Conservation (phyloP, 208 protist genomes). For the Trypanosoma lewisi region DNA sequence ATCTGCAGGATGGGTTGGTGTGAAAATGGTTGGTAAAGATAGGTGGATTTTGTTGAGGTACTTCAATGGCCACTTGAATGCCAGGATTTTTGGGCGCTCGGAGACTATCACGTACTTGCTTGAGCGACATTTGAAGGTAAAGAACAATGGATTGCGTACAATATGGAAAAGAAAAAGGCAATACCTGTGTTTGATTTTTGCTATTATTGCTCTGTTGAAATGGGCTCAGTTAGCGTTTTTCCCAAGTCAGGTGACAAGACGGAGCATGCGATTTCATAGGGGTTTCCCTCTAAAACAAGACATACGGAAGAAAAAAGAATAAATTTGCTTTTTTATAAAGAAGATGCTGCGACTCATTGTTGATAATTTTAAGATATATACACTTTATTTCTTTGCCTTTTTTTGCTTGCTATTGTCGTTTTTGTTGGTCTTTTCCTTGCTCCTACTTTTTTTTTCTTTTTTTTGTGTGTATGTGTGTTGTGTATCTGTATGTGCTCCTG, state of each 20-base stretch:
- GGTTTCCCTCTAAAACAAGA: not conserved
- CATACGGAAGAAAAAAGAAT: conserved; percentile 4
- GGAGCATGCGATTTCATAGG: not conserved
- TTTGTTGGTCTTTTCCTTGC: not conserved
- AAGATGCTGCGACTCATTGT: not conserved
- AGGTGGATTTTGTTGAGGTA: conserved; percentile 16
- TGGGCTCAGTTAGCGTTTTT: conserved; percentile 27
- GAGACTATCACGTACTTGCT: conserved; percentile 1
- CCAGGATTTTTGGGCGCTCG: conserved; percentile 2
- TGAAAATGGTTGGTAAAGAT: not conserved
- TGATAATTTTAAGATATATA: not conserved
- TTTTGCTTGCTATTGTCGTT: not conserved
- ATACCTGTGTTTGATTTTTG: conserved; percentile 51
- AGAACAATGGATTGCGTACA: not conserved
- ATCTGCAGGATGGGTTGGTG: conserved; percentile 6
- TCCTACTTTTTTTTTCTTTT: too few relatives aligned
- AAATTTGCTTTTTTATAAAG: not conserved
- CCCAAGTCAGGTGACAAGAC: not conserved
- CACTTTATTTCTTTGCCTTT: not conserved
- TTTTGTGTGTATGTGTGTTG: not conserved
- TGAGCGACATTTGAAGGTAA: not conserved
- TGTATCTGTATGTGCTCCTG: too few relatives aligned
- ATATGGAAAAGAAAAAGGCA: conserved; percentile 32
- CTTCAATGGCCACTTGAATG: conserved; percentile 4
- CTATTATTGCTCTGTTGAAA: conserved; percentile 52